These are phyloP conservation scores for Tetrapisispora taiwanensis DNA, from an alignment of 805 yeast genomes.

Conservation along the genomic window DNA sequence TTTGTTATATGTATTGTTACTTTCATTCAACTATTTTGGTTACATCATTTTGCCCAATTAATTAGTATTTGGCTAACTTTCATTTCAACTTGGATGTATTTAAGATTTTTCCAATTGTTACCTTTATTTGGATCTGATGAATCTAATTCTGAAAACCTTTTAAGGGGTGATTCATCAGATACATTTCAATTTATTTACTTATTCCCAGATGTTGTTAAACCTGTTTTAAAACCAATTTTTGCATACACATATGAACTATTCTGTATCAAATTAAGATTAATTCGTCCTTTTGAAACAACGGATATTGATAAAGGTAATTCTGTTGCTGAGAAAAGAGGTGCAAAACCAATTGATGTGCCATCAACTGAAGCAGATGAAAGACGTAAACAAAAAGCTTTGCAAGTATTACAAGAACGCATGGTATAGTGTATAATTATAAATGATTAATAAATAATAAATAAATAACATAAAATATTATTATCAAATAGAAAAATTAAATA, in stretches of 20 bases:
- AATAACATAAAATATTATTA: too few species aligned
- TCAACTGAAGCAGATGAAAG: slow-evolving; percentile 42
- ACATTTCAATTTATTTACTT: slow-evolving; percentile 75
- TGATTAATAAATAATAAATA: not conserved
- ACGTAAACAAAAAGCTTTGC: slow-evolving; percentile 67
- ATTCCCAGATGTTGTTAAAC: slow-evolving; percentile 59
- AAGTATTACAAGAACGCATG: slow-evolving; percentile 60
- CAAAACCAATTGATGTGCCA: slow-evolving; percentile 13
- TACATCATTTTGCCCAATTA: slow-evolving; percentile 37
- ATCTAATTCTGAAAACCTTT: slow-evolving; percentile 29
- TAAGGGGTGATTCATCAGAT: slow-evolving; percentile 79
- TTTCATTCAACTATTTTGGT: slow-evolving; percentile 21
- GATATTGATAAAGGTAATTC: slow-evolving; percentile 66
- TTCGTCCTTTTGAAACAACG: slow-evolving; percentile 55
- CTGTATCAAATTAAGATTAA: slow-evolving; percentile 35
- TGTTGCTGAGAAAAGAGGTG: slow-evolving; percentile 52
- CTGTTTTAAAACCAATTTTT: slow-evolving; percentile 43
- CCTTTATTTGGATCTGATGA: slow-evolving; percentile 11
- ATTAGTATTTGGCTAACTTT: slow-evolving; percentile 52
- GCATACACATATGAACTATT: slow-evolving; percentile 32
- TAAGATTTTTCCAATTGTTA: slow-evolving; percentile 66
- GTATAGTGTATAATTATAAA: not conserved
- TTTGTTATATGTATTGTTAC: slow-evolving; percentile 26
- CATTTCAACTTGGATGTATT: slow-evolving; percentile 60
- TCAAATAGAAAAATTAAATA: too few species aligned